These are phyloP conservation scores for Antitrichia curtipendula DNA, from an alignment of 225 moss, liverwort and hornwort genomes.

Conservation along the genomic window DNA sequence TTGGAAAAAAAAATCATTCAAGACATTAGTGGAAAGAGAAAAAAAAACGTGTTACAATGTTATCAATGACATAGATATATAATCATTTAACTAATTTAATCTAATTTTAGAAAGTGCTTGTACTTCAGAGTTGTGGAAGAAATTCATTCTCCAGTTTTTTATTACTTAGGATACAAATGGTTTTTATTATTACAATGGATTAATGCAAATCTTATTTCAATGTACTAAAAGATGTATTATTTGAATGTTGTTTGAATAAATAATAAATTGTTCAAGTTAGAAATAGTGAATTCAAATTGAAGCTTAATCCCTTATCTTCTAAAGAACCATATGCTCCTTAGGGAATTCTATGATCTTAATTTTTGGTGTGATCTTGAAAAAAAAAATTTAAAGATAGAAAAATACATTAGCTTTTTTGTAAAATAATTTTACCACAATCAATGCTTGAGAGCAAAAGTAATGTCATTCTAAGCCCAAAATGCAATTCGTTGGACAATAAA, in stretches of 20 bases:
- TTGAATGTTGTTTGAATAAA: background rate
- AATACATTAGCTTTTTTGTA: accelerated
- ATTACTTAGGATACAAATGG: too few species aligned
- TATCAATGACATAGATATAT: background rate
- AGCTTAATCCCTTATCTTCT: too few species aligned
- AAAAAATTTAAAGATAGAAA: background rate
- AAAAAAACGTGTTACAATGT: background rate
- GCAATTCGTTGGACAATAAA: accelerated
- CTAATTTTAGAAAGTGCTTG: accelerated
- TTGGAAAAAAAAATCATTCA: too few species aligned
- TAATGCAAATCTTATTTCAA: background rate
- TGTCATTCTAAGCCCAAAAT: background rate
- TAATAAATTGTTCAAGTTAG: background rate
- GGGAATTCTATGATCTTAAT: background rate
- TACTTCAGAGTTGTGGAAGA: background rate
- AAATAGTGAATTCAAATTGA: background rate
- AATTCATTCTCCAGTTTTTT: background rate
- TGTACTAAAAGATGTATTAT: background rate
- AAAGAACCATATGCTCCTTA: accelerated
- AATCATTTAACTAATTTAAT: background rate
- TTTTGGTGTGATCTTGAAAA: background rate
- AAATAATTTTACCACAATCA: accelerated
- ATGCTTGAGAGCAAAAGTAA: background rate
- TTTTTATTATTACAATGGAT: background rate
- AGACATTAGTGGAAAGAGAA: background rate